A percentile compares a stretch with the other conserved stretches of the same genome.
Conservation (phyloP, 805 yeast species). For the Ogataea sp. region DNA sequence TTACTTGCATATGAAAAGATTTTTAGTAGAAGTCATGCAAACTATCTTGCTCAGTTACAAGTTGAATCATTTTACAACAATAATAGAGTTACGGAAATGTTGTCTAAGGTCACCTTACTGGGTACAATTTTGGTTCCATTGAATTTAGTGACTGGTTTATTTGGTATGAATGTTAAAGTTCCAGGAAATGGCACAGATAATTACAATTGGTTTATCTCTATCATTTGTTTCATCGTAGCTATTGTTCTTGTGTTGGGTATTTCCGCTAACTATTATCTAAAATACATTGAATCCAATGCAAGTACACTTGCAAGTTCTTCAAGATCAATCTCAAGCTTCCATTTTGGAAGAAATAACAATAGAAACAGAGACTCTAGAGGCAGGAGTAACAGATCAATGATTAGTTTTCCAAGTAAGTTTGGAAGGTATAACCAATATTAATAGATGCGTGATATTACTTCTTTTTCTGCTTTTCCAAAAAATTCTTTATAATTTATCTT, state of each 20-base stretch:
- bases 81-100: conserved; percentile 75
- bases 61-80: conserved; percentile 86
- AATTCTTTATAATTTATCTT: background rate
- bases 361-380: conserved; percentile 6
- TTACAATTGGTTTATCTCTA: conserved; percentile 47
- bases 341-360: conserved; percentile 20
- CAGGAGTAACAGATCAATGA: conserved; percentile 18
- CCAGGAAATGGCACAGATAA: conserved; percentile 54
- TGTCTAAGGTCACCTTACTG: conserved; percentile 80
- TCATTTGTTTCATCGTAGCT: conserved; percentile 21
- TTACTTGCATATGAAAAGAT: conserved; percentile 87
- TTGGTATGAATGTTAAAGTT: conserved; percentile 90
- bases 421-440: conserved; percentile 25
- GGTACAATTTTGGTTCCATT: conserved; percentile 90
- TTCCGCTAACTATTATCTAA: conserved; percentile 18
- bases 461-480: background rate
- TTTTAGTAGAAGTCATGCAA: conserved; percentile 84
- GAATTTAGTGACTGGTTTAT: conserved; percentile 83
- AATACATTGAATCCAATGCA: conserved; percentile 10
- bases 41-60: conserved; percentile 88
- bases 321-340: conserved; percentile 20
- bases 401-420: conserved; percentile 23
- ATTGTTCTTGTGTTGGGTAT: conserved; percentile 14
- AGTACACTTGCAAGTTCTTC: conserved; percentile 4
- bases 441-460: background rate